phyloP scores from a whole-genome alignment of 2,329 filamentous ascomycete species.

The Ceratocystis cubensis region DNA sequence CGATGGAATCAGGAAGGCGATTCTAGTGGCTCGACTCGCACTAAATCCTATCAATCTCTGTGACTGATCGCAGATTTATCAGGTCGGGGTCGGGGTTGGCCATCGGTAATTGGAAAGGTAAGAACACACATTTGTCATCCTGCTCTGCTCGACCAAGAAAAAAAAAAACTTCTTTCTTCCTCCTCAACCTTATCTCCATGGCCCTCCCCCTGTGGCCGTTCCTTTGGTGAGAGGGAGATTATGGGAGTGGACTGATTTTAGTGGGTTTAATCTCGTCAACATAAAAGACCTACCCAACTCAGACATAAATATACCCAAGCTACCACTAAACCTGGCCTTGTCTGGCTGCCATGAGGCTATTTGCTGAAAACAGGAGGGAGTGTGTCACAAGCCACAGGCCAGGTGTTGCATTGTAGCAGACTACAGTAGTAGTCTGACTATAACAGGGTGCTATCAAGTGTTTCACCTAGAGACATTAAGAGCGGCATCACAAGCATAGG shows the following conservation, averaged over 20 bases:
- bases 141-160: not conserved
- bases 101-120: no score
- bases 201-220: not conserved
- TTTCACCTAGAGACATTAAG: constrained; percentile 1
- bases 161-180: not conserved
- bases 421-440: not conserved
- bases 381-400: not conserved
- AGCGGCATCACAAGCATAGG: not conserved
- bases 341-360: not conserved
- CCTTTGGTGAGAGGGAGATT: not conserved
- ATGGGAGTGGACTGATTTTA: constrained; percentile 1
- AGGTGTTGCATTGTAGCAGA: not conserved
- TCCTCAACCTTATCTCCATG: not conserved
- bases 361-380: not conserved
- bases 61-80: no score
- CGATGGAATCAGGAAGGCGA: no score
- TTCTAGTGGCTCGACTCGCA: no score
- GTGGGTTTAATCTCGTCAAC: constrained; percentile 9
- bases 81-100: no score
- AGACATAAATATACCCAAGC: not conserved
- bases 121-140: no score
- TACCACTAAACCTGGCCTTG: no score
- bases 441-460: not conserved
- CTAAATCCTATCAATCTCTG: no score
- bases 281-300: not conserved